These are phyloP conservation scores for Tuber melanosporum DNA, from an alignment of 495 filamentous ascomycete species.

Conservation along the genomic window DNA sequence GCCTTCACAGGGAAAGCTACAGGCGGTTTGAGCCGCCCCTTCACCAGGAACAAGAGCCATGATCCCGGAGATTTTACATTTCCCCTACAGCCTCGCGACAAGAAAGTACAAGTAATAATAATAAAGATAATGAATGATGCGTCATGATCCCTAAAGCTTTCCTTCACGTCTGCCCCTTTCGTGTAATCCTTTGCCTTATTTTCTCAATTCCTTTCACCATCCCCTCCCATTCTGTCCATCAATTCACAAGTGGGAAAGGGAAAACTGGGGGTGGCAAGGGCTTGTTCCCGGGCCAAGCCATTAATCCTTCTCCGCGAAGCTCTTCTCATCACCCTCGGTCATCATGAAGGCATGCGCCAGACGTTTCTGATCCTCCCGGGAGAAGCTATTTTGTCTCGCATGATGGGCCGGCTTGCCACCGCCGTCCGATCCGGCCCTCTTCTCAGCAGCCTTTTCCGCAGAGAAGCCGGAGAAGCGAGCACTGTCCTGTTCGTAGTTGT, in stretches of 20 bases:
- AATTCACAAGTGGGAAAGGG: not conserved
- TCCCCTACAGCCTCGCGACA: conserved; percentile 21
- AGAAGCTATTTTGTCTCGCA: conserved; percentile 34
- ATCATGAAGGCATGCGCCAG: conserved; percentile 22
- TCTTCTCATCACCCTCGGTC: conserved; percentile 9
- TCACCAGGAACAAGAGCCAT: conserved; percentile 28
- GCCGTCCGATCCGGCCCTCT: not conserved
- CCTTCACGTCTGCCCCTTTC: not conserved
- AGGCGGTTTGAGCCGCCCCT: conserved; percentile 25
- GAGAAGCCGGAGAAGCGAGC: conserved; percentile 18
- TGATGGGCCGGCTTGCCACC: conserved; percentile 17
- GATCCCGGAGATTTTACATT: conserved; percentile 21
- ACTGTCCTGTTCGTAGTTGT: conserved; percentile 36
- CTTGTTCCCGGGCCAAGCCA: conserved; percentile 8
- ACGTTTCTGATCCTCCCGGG: conserved; percentile 34
- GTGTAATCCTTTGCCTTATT: conserved; percentile 6
- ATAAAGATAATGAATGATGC: conserved; percentile 31
- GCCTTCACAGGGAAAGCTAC: conserved; percentile 13
- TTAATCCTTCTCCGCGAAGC: conserved; percentile 24
- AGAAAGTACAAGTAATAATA: conserved; percentile 23
- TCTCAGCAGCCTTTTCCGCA: conserved; percentile 10
- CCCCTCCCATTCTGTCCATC: not conserved
- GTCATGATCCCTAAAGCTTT: conserved; percentile 21
- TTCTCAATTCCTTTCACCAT: not conserved
- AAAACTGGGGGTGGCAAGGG: not conserved